phyloP scores from a whole-genome alignment of 192 early-diverging fungal genomes.

The Dissophora ornata region DNA sequence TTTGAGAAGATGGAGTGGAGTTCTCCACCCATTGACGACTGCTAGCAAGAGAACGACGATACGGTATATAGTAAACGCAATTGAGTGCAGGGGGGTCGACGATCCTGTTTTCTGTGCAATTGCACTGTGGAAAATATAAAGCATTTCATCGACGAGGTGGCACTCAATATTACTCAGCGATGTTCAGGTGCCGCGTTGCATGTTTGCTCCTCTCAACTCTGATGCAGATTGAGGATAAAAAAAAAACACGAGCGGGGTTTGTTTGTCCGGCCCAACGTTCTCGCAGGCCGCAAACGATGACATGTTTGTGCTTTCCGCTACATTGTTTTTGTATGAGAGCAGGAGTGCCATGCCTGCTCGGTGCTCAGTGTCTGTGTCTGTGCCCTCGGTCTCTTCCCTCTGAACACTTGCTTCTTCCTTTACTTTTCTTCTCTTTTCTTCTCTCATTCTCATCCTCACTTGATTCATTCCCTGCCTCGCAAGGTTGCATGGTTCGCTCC shows the following conservation, averaged over 20 bases:
- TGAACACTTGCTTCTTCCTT: conserved; percentile 2
- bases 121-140: neutral
- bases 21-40: conserved; percentile 50
- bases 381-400: neutral
- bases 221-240: too few species aligned
- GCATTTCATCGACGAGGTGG: too few species aligned
- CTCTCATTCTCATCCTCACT: neutral
- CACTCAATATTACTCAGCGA: conserved; percentile 10
- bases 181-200: conserved; percentile 4
- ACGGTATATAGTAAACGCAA: neutral
- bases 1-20: conserved; percentile 60
- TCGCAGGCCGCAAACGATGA: too few species aligned
- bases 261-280: too few species aligned
- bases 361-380: neutral
- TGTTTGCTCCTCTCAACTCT: too few species aligned
- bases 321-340: neutral
- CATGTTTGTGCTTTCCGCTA: too few species aligned
- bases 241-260: neutral
- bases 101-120: neutral
- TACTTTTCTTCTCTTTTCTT: neutral
- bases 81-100: neutral
- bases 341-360: too few species aligned
- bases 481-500: too few species aligned
- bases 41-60: neutral
- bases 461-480: neutral